phyloP scores from a whole-genome alignment of 1,139 yeast genomes.

The Barnettozyma hawaiiensis region DNA sequence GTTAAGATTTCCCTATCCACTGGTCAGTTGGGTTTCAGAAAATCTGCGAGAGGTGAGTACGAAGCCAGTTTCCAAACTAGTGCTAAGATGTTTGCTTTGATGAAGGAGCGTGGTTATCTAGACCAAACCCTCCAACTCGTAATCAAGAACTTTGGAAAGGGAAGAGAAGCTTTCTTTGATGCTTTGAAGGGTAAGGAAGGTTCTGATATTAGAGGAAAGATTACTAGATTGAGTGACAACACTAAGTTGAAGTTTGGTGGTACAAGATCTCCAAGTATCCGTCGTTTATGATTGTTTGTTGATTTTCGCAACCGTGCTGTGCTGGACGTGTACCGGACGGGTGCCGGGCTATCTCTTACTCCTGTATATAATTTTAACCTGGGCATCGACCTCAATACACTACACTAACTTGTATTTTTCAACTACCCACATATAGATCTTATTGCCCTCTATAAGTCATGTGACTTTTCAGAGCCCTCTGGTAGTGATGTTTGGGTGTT shows the following conservation, averaged over 20 bases:
- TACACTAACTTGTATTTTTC: not conserved
- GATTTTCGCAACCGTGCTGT: not conserved
- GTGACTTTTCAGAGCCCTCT: conserved; percentile 2
- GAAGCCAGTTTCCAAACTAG: conserved; percentile 93
- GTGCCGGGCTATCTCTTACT: not conserved
- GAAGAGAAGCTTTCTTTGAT: conserved; percentile 79
- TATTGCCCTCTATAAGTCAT: conserved; percentile 3
- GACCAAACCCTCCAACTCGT: conserved; percentile 64
- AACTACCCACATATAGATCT: not conserved
- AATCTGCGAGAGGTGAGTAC: conserved; percentile 80
- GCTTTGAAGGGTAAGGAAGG: conserved; percentile 93
- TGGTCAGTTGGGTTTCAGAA: conserved; percentile 71
- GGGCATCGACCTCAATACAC: not conserved
- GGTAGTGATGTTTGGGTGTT: conserved; percentile 7
- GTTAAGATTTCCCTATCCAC: conserved; percentile 62
- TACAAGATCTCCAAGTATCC: conserved; percentile 72
- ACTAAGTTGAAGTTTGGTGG: conserved; percentile 92
- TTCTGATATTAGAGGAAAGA: conserved; percentile 50
- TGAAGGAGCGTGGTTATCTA: conserved; percentile 53
- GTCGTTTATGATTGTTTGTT: conserved; percentile 64
- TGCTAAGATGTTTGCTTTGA: conserved; percentile 62
- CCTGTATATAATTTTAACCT: conserved; percentile 4
- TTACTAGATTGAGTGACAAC: conserved; percentile 67
- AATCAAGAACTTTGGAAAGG: conserved; percentile 79
- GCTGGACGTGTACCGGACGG: too few relatives aligned